Conservation (phyloP, 2,329 filamentous ascomycete species). For the Annulohypoxylon truncatum region DNA sequence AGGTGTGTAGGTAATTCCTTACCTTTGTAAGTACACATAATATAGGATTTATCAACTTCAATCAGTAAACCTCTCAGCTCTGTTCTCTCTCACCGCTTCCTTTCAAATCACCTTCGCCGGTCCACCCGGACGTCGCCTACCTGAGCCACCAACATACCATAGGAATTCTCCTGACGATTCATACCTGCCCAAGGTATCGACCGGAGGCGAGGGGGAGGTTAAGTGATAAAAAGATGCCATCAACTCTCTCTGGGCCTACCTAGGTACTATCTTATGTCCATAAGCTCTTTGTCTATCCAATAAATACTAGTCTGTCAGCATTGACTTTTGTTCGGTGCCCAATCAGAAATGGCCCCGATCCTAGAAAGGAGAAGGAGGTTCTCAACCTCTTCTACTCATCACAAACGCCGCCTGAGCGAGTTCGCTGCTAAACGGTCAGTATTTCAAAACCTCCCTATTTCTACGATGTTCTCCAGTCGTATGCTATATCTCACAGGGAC, state of each 20-base stretch:
- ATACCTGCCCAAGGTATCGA: neutral
- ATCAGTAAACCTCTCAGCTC: conserved; percentile 2
- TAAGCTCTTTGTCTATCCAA: neutral
- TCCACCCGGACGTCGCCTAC: conserved; percentile 9
- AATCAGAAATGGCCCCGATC: conserved; percentile 29
- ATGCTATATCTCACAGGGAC: neutral
- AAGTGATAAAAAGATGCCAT: conserved; percentile 1
- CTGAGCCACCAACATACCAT: conserved; percentile 14
- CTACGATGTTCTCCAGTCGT: neutral
- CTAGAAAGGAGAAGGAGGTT: conserved; percentile 36
- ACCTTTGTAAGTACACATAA: neutral
- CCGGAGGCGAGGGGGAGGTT: neutral
- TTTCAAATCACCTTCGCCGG: conserved; percentile 14
- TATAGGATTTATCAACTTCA: conserved; percentile 1
- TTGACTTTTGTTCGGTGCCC: neutral
- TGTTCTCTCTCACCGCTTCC: conserved; percentile 20
- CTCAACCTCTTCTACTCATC: conserved; percentile 35
- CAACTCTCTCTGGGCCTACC: neutral
- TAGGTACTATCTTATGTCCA: neutral
- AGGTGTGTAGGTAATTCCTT: neutral
- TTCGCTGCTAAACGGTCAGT: conserved; percentile 38
- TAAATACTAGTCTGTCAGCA: conserved; percentile 16
- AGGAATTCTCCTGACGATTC: conserved; percentile 1
- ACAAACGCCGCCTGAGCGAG: conserved; percentile 40
- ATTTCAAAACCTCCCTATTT: neutral